Evolutionary conservation across 352 stramenopile genomes (phyloP).

Genomic region (Pythium chondricola): DNA sequence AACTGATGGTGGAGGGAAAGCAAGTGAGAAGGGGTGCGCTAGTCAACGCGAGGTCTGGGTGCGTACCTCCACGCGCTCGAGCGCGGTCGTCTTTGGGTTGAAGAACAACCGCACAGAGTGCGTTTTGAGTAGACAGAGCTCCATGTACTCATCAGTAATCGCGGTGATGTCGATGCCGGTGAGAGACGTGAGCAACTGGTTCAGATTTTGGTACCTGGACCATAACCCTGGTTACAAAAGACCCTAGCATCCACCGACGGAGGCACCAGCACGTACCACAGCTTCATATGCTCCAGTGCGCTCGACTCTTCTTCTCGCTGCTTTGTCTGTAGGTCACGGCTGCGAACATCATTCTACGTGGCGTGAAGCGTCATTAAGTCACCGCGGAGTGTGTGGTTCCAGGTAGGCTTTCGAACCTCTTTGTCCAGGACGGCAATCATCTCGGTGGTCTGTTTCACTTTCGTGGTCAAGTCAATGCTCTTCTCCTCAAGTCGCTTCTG

Average conservation of each 20-base stretch:
- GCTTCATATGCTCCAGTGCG: slow-evolving; percentile 65
- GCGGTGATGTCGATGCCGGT: slow-evolving; percentile 50
- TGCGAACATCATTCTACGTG: slow-evolving; percentile 51
- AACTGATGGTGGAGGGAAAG: slow-evolving; percentile 12
- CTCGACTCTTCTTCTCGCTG: slow-evolving; percentile 67
- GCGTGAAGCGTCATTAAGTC: neutral
- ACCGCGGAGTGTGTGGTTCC: neutral
- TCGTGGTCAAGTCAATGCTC: slow-evolving; percentile 65
- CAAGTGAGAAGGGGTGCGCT: neutral
- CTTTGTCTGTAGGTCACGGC: slow-evolving; percentile 66
- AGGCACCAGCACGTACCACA: slow-evolving; percentile 36
- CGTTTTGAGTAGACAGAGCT: slow-evolving; percentile 45
- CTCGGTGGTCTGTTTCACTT: slow-evolving; percentile 54
- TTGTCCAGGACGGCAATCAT: slow-evolving; percentile 48
- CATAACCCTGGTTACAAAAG: neutral
- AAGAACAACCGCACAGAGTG: slow-evolving; percentile 58
- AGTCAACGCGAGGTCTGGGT: neutral
- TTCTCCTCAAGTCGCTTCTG: slow-evolving; percentile 65
- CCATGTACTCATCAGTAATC: slow-evolving; percentile 52
- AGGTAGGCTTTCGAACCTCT: slow-evolving; percentile 24
- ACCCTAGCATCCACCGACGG: neutral
- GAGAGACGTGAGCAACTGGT: slow-evolving; percentile 41
- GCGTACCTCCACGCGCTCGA: slow-evolving; percentile 52
- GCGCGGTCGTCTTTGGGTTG: slow-evolving; percentile 38
- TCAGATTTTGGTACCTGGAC: slow-evolving; percentile 58